Conservation (phyloP, 2,329 filamentous ascomycete genomes). For the Nothophoma quercina region DNA sequence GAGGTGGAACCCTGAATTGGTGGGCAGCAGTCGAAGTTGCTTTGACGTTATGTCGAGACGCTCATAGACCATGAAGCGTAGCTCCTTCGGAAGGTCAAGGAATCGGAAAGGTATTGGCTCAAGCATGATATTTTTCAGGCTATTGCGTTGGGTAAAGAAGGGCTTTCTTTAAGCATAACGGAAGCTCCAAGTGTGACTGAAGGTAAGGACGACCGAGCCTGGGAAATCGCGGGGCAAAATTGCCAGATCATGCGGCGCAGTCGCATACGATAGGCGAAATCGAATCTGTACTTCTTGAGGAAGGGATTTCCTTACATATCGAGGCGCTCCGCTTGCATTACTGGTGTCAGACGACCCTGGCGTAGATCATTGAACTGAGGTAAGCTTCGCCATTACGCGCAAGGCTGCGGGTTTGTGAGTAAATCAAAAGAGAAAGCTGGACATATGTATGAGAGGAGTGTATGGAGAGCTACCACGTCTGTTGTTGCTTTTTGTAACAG, state of each 20-base stretch:
- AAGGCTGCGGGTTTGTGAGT: neutral
- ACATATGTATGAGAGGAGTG: neutral
- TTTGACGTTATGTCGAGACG: constrained; percentile 6
- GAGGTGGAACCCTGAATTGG: neutral
- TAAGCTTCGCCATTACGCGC: neutral
- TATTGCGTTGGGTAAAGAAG: neutral
- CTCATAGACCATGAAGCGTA: constrained; percentile 20
- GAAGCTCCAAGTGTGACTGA: neutral
- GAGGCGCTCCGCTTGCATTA: neutral
- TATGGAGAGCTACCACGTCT: neutral
- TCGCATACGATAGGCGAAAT: constrained; percentile 5
- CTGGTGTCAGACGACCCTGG: neutral
- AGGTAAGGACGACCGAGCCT: neutral
- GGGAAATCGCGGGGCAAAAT: neutral
- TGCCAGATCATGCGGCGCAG: constrained; percentile 6
- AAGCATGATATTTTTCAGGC: neutral
- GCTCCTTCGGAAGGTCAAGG: constrained; percentile 17
- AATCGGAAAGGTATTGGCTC: constrained; percentile 5
- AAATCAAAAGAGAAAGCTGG: neutral
- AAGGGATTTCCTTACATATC: constrained; percentile 10
- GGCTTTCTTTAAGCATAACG: neutral
- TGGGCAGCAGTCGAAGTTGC: neutral
- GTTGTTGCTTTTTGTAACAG: constrained; percentile 2
- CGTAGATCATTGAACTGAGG: neutral
- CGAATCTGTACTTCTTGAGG: neutral